Base-by-base conservation (phyloP, 169 alveolate species). In the Eimeria falciformis region DNA sequence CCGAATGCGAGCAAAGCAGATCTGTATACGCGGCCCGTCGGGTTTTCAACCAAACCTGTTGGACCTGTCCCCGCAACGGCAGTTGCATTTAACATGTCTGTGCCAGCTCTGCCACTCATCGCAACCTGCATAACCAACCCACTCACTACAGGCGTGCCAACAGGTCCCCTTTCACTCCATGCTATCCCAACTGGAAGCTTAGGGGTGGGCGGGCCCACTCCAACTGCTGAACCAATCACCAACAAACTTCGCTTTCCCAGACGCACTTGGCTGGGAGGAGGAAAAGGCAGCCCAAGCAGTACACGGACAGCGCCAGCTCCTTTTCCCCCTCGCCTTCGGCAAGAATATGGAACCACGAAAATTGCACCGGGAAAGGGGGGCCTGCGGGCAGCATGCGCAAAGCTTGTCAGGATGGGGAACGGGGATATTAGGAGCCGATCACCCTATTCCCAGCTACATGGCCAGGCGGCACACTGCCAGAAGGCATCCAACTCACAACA, bases 1-100 rank as follows among this genome's bases (percentile, higher is more conserved):
- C 87, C 84, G 2, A 56, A 37, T 17, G 94, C 94, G 40, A 90
- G 94, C 85, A 90, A 90, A 78, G 94, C 94, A 5, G 94, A 90
- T 83, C 78, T 90, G 37, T 90, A 90, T 69, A 78, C 94, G 9
- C 84, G 90, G 29, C 92, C 82, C 65, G 65, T 46, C 69, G 84
- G 65, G 56, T 17, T 65, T 11, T 47, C 83, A 40, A 29, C 45
- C 27, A 47, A n/a, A 29, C 25, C 82, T 43, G 27, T 25, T 65
- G 75, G 84, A 33, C 92, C 73, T 25, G 62, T 45, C 21, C 69
- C 84, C 23, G 45, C 43, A 5, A 23, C 82, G 83, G 83, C 92
- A 3, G 82, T 71, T 71, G 46, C 92, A 2, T 53, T 71, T 43
- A 71, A 33, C 77, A 33, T 29, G 23, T 58, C 92, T n/a, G 29